These are phyloP conservation scores for Penicilliopsis zonata DNA, from an alignment of 495 filamentous ascomycete species.

Conservation along the genomic window DNA sequence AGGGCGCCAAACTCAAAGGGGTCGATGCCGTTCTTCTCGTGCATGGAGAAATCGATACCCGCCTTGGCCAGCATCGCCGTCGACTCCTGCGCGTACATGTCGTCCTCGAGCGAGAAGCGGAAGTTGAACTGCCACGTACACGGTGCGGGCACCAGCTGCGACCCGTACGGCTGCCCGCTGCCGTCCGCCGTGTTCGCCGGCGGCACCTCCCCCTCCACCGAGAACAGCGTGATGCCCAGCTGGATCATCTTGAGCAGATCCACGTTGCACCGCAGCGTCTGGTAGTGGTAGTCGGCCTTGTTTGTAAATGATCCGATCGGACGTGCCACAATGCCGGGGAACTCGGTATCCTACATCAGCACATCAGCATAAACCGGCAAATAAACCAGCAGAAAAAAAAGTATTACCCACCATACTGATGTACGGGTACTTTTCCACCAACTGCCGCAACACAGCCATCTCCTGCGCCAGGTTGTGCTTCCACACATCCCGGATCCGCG, in stretches of 20 bases:
- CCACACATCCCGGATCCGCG: slow-evolving; percentile 91
- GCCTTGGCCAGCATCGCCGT: slow-evolving; percentile 77
- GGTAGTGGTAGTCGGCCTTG: slow-evolving; percentile 97
- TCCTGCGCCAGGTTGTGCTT: slow-evolving; percentile 82
- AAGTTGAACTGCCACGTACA: slow-evolving; percentile 99
- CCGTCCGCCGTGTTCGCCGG: slow-evolving; percentile 53
- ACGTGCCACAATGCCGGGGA: slow-evolving; percentile 88
- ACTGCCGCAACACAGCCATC: slow-evolving; percentile 62
- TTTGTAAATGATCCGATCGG: slow-evolving; percentile 88
- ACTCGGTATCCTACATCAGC: slow-evolving; percentile 78
- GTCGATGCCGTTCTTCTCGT: slow-evolving; percentile 84
- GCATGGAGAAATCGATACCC: slow-evolving; percentile 74
- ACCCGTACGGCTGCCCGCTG: slow-evolving; percentile 34
- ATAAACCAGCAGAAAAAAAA: background rate
- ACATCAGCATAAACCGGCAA: slow-evolving; percentile 1
- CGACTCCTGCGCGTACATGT: slow-evolving; percentile 93
- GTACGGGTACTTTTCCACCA: slow-evolving; percentile 85
- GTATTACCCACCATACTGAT: slow-evolving; percentile 78
- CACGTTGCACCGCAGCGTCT: slow-evolving; percentile 93
- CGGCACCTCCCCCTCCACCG: slow-evolving; percentile 72
- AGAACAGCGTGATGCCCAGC: slow-evolving; percentile 86
- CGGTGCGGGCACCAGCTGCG: slow-evolving; percentile 53
- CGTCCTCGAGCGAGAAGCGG: slow-evolving; percentile 81
- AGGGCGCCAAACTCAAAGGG: slow-evolving; percentile 77
- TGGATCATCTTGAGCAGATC: slow-evolving; percentile 96